A percentile compares a stretch with the other conserved stretches of the same genome.
Evolutionary conservation across 768 basidiomycete species (phyloP).

Genomic region (Xerocomellus amylosporus): DNA sequence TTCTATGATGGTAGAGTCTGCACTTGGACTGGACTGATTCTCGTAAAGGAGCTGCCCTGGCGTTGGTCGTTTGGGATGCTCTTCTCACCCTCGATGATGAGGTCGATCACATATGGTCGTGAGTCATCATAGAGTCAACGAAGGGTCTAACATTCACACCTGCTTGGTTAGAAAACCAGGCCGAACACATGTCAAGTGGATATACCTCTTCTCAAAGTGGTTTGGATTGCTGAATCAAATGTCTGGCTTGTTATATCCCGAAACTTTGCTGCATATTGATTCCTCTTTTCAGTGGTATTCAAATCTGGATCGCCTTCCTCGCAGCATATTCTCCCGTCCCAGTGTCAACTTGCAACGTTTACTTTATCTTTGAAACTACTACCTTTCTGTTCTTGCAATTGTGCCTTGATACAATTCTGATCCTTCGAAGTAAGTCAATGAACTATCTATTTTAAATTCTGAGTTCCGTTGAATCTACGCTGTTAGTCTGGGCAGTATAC

Average conservation of each 20-base stretch:
- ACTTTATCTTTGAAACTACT: neutral
- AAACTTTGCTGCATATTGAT: conserved; percentile 3
- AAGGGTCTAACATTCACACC: neutral
- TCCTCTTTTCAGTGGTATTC: neutral
- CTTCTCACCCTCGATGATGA: conserved; percentile 19
- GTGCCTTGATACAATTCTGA: conserved; percentile 12
- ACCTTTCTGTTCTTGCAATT: conserved; percentile 14
- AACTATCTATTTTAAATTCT: neutral
- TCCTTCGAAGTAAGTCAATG: conserved; percentile 20
- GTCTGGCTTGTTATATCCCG: neutral
- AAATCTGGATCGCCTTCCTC: neutral
- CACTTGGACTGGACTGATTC: neutral
- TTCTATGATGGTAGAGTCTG: neutral
- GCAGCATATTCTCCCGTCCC: neutral
- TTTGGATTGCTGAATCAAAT: conserved; percentile 20
- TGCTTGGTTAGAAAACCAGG: conserved; percentile 4
- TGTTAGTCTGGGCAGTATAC: conserved; percentile 16
- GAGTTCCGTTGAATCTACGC: neutral
- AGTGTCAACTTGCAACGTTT: neutral
- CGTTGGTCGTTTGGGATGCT: conserved; percentile 14
- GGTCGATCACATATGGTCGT: conserved; percentile 21
- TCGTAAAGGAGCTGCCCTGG: conserved; percentile 9
- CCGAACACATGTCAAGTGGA: conserved; percentile 14
- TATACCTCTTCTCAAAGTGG: conserved; percentile 24
- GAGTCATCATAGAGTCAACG: conserved; percentile 3